Percentiles rank a stretch among this genome's conserved stretches.
These are phyloP conservation scores for Mrakia gelida DNA, from an alignment of 768 basidiomycete species.

Conservation along the genomic window DNA sequence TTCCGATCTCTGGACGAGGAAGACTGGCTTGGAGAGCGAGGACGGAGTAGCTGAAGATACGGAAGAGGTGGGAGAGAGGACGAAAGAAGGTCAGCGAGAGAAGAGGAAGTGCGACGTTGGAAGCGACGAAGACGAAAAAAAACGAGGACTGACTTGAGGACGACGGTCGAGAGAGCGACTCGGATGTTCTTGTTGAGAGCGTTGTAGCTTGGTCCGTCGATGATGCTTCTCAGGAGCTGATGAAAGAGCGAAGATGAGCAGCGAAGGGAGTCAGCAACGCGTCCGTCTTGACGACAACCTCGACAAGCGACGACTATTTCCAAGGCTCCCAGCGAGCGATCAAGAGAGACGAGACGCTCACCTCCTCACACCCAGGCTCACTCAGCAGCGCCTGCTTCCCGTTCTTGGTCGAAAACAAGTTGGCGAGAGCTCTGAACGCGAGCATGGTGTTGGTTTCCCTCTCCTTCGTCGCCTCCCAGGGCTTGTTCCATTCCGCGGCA, in stretches of 20 bases:
- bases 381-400: slow-evolving; percentile 36
- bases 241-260: slow-evolving; percentile 53
- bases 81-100: background rate
- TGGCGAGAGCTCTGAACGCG: slow-evolving; percentile 71
- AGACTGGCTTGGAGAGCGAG: slow-evolving; percentile 34
- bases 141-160: slow-evolving; percentile 71
- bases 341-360: background rate
- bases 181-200: slow-evolving; percentile 53
- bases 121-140: background rate
- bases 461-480: slow-evolving; percentile 56
- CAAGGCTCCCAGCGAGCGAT: too few species aligned
- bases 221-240: slow-evolving; percentile 47
- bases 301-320: too few species aligned
- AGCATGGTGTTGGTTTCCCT: slow-evolving; percentile 82
- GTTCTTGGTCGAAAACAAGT: slow-evolving; percentile 57
- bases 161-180: slow-evolving; percentile 70
- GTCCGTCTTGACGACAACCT: too few species aligned
- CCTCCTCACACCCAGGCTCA: slow-evolving; percentile 33
- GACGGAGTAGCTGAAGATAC: slow-evolving; percentile 37
- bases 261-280: background rate
- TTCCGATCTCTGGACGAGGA: slow-evolving; percentile 31
- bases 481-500: slow-evolving; percentile 59
- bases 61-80: background rate
- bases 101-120: background rate
- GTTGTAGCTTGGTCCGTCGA: slow-evolving; percentile 29